Base-by-base conservation (phyloP, 2,329 filamentous ascomycete genomes). In the Claviceps maximensis region DNA sequence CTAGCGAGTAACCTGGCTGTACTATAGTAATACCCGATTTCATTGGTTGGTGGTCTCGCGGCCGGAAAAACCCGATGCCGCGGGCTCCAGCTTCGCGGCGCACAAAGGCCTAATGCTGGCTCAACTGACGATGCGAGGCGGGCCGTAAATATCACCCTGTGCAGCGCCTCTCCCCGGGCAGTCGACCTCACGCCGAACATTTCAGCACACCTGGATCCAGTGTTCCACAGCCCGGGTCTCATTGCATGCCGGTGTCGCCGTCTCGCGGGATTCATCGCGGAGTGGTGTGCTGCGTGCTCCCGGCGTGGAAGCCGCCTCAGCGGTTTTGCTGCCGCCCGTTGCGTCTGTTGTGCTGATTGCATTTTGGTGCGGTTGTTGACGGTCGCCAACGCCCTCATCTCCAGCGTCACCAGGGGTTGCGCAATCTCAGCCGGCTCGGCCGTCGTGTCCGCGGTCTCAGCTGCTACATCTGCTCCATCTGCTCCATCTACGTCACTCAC, bases 131-230 rank as follows among this genome's bases (percentile, higher is more conserved):
- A 19, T 23, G 9, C 47, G 13, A 47, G 48, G 38, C 42, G 54
- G 58, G 42, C 56, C 55, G 46, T 40, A 55, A 58, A 56, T 55
- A 57, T 59, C 58, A 57, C 58, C 58, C 62, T 64, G 60, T 61
- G 62, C 62, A 65, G 61, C 63, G 66, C 62, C 63, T 62, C 64
- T 66, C 63, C 63, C 61, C 60, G 48, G 60, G 60, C 62, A 59
- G 58, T 53, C 58, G 57, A 61, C 62, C 68, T 65, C 66, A 67
- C 67, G 64, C 69, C 67, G 69, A 67, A 73, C 64, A 70, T 71
- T 68, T 73, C 69, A 72, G 69, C 67, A 72, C 47, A 48, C 19
- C 46, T 42, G 31, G 48, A 21, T 40, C 45, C 44, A n/a, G 27
- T 33, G 44, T 51, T 50, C 47, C 47, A 50, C 52, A 53, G 21